Evolutionary conservation across 148 eudicot species (phyloP).

Genomic region (Amaranthus hypochondriacus): DNA sequence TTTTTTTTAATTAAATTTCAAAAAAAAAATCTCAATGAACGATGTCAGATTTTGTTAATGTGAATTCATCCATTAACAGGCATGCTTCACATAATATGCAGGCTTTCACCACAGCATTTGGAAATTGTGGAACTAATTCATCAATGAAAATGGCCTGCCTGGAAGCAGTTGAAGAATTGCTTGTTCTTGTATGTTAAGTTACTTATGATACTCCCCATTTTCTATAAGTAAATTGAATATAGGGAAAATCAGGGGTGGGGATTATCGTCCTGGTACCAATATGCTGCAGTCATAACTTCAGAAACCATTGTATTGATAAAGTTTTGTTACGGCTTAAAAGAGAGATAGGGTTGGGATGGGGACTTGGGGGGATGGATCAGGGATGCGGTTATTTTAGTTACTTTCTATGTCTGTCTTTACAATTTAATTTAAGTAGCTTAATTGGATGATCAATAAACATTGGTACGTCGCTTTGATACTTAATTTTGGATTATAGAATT

Average conservation of each 20-base stretch:
- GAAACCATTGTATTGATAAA: not conserved
- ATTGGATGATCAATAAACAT: too few species aligned
- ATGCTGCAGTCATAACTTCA: not conserved
- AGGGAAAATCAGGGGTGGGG: not conserved
- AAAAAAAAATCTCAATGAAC: not conserved
- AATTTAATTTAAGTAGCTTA: too few species aligned
- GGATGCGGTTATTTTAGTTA: too few species aligned
- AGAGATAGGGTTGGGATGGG: not conserved
- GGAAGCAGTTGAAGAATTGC: conserved; percentile 73
- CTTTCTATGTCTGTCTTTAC: too few species aligned
- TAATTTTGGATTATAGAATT: too few species aligned
- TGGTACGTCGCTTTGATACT: too few species aligned
- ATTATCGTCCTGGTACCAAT: not conserved
- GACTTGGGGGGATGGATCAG: too few species aligned
- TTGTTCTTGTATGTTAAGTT: conserved; percentile 57
- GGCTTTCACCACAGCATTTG: conserved; percentile 73
- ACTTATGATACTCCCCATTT: not conserved
- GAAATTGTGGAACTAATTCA: conserved; percentile 54
- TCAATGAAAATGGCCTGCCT: conserved; percentile 69
- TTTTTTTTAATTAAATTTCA: not conserved
- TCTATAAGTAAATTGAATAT: too few species aligned
- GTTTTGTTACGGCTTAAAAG: not conserved
- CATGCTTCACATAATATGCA: conserved; percentile 33
- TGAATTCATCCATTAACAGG: not conserved
- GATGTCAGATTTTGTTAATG: not conserved